A percentile compares a stretch with the other conserved stretches of the same genome.
These are phyloP conservation scores for Podospora anserina DNA, from an alignment of 495 filamentous ascomycete species.

Conservation along the genomic window DNA sequence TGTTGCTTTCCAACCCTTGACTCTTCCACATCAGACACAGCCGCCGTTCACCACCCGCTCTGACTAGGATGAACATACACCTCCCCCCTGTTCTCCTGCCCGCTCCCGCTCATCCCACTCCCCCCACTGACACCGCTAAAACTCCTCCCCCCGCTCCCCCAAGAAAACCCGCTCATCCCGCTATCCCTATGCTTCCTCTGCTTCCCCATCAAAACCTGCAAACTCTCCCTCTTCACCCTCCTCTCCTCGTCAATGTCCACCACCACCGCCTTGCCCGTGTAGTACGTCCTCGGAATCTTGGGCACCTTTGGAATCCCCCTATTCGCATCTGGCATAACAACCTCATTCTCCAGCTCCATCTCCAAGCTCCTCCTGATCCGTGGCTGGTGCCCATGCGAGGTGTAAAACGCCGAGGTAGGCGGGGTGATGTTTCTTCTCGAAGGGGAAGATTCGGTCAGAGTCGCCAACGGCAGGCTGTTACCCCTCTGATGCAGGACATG, in stretches of 20 bases:
- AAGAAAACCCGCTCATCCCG: neutral
- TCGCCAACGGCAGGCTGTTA: neutral
- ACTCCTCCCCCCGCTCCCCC: neutral
- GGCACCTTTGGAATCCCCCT: conserved; percentile 41
- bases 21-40: no score
- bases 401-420: neutral
- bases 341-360: conserved; percentile 4
- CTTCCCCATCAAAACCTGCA: neutral
- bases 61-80: neutral
- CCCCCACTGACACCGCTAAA: neutral
- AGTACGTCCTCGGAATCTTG: conserved; percentile 17
- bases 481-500: neutral
- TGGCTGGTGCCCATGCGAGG: neutral
- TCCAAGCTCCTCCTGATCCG: neutral
- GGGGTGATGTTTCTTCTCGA: neutral
- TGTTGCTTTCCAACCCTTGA: neutral
- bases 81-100: neutral
- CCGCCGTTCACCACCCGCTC: neutral
- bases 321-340: conserved; percentile 36
- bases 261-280: neutral
- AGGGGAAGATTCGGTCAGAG: neutral
- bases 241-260: conserved; percentile 7
- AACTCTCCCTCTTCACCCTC: conserved; percentile 7
- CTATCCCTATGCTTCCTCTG: neutral
- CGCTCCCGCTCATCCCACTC: neutral